Percentiles rank a stretch among this genome's conserved stretches.
phyloP scores from a whole-genome alignment of 257 asterid genomes.

The Orobanche coerulescens region DNA sequence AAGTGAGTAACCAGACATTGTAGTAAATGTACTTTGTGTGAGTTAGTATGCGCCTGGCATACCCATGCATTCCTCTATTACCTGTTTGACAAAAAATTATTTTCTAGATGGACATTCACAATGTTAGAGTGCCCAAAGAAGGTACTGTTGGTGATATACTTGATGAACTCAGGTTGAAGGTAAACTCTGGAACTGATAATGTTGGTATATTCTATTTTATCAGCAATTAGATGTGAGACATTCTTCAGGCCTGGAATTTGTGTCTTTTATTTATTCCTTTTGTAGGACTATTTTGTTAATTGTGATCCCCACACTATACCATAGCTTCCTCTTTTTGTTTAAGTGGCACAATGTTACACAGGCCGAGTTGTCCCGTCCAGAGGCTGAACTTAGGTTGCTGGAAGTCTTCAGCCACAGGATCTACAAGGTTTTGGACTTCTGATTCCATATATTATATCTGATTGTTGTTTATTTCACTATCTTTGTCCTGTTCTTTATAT shows the following conservation, averaged over 20 bases:
- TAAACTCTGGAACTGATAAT: constrained; percentile 18
- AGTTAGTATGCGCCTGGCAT: constrained; percentile 3
- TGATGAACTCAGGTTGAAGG: constrained; percentile 43
- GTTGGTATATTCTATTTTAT: constrained; percentile 9
- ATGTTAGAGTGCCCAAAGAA: constrained; percentile 46
- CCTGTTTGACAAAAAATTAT: constrained; percentile 16
- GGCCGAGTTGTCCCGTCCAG: constrained; percentile 55
- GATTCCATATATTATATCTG: constrained; percentile 15
- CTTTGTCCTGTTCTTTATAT: not conserved
- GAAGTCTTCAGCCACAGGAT: constrained; percentile 58
- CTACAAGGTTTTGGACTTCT: constrained; percentile 40
- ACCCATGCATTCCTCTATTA: not conserved
- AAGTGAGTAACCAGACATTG: constrained; percentile 32
- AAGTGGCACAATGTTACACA: constrained; percentile 18
- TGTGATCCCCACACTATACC: constrained; percentile 11
- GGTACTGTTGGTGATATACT: constrained; percentile 51
- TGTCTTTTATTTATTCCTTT: not conserved
- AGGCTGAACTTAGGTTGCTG: constrained; percentile 56
- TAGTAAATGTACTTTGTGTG: constrained; percentile 12
- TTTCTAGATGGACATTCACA: constrained; percentile 32
- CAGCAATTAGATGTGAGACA: not conserved
- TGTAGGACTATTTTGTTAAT: constrained; percentile 7
- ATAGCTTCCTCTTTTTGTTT: constrained; percentile 17
- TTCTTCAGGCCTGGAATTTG: constrained; percentile 6
- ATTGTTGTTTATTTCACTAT: constrained; percentile 12